Conservation (phyloP, 768 basidiomycete genomes). For the Mycena kentingensis region DNA sequence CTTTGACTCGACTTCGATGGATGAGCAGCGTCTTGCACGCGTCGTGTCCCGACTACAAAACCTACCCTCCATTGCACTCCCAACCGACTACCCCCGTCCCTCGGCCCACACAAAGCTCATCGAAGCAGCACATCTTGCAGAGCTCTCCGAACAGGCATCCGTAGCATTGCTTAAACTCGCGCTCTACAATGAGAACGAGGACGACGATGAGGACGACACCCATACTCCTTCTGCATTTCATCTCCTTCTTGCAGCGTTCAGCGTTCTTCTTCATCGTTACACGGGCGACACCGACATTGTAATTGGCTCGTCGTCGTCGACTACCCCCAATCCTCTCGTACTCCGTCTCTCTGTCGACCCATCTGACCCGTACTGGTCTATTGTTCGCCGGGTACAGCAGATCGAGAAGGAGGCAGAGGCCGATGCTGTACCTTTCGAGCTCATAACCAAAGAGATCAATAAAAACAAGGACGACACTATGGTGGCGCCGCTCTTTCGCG, state of each 20-base stretch:
- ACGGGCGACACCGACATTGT: constrained; percentile 94
- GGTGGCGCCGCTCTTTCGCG: constrained; percentile 80
- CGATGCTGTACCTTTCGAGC: constrained; percentile 81
- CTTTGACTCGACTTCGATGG: background rate
- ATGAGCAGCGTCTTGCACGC: constrained; percentile 44
- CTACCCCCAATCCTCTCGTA: constrained; percentile 75
- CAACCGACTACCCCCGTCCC: constrained; percentile 93
- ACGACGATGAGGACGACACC: constrained; percentile 48
- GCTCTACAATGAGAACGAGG: constrained; percentile 61
- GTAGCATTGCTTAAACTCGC: constrained; percentile 82
- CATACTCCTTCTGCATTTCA: constrained; percentile 81
- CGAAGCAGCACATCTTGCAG: constrained; percentile 75
- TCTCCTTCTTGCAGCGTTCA: constrained; percentile 88
- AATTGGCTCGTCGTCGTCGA: constrained; percentile 84
- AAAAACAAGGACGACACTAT: constrained; percentile 63
- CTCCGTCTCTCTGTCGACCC: constrained; percentile 84
- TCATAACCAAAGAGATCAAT: constrained; percentile 66
- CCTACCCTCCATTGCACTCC: constrained; percentile 86
- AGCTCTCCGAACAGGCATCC: constrained; percentile 74
- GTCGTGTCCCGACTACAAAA: constrained; percentile 71
- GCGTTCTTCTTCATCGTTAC: constrained; percentile 88
- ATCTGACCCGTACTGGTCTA: constrained; percentile 84
- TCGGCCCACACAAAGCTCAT: constrained; percentile 73
- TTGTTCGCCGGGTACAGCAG: constrained; percentile 83
- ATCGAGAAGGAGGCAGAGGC: constrained; percentile 80